phyloP scores from a whole-genome alignment of 2,329 filamentous ascomycete genomes.

The Akanthomyces lecanii region DNA sequence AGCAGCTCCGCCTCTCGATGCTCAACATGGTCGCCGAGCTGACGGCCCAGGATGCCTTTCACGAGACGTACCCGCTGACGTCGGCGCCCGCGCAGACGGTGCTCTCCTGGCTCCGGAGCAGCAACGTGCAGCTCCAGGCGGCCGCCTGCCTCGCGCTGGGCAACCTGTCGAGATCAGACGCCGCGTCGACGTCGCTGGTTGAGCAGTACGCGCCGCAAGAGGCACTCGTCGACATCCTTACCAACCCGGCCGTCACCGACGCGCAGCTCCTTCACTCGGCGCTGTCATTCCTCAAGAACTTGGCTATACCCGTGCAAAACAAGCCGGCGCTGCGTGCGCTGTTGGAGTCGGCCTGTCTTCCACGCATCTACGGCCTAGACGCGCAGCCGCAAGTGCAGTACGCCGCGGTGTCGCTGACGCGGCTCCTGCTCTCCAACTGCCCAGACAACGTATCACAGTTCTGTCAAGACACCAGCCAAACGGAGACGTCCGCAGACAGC shows the following conservation, averaged over 20 bases:
- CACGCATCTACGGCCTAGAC: slow-evolving; percentile 51
- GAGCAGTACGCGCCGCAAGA: slow-evolving; percentile 36
- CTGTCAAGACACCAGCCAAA: slow-evolving; percentile 26
- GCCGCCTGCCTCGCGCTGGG: slow-evolving; percentile 59
- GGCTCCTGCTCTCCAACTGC: slow-evolving; percentile 52
- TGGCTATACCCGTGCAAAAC: slow-evolving; percentile 54
- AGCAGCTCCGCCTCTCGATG: slow-evolving; percentile 46
- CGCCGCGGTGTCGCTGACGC: slow-evolving; percentile 52
- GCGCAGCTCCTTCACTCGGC: slow-evolving; percentile 53
- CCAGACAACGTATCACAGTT: slow-evolving; percentile 48
- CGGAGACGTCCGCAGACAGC: background rate
- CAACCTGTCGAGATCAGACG: slow-evolving; percentile 58
- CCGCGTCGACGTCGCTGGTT: slow-evolving; percentile 48
- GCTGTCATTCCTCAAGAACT: slow-evolving; percentile 60
- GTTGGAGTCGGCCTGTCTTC: slow-evolving; percentile 43
- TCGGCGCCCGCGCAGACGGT: slow-evolving; percentile 40
- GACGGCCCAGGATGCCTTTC: slow-evolving; percentile 47
- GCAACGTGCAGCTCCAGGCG: slow-evolving; percentile 43
- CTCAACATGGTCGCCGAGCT: slow-evolving; percentile 49
- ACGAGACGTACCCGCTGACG: slow-evolving; percentile 37
- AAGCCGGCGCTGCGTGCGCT: slow-evolving; percentile 48
- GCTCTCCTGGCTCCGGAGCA: slow-evolving; percentile 43
- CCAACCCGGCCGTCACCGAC: slow-evolving; percentile 36
- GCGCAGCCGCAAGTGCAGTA: slow-evolving; percentile 55
- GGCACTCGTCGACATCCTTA: slow-evolving; percentile 44